phyloP scores from a whole-genome alignment of 192 early-diverging fungal genomes.

The Martensiomyces pterosporus region DNA sequence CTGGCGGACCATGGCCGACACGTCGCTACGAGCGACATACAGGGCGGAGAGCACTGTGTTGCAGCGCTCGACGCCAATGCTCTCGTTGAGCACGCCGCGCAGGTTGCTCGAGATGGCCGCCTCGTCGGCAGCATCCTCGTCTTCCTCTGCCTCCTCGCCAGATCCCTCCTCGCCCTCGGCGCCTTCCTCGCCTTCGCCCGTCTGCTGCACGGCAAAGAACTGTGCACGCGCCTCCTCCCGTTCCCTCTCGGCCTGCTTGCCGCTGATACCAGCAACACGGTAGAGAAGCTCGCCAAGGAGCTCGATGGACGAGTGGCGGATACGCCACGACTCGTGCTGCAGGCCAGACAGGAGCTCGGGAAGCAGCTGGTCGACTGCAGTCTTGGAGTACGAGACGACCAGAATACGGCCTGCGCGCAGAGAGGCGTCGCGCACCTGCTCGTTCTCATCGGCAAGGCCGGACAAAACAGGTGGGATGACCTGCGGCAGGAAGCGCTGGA shows the following conservation, averaged over 20 bases:
- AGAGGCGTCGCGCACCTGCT: conserved; percentile 88
- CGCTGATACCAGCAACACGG: conserved; percentile 81
- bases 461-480: conserved; percentile 85
- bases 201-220: conserved; percentile 38
- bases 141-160: conserved; percentile 7
- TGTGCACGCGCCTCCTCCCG: conserved; percentile 40
- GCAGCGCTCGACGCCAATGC: conserved; percentile 84
- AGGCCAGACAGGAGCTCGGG: conserved; percentile 87
- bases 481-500: conserved; percentile 83
- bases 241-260: conserved; percentile 54
- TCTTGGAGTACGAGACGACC: conserved; percentile 83
- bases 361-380: conserved; percentile 82
- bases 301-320: conserved; percentile 90
- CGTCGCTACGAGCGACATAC: conserved; percentile 89
- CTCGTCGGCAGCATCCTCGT: conserved; percentile 32
- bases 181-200: conserved; percentile 45
- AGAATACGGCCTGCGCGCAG: conserved; percentile 91
- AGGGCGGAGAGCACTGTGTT: conserved; percentile 81
- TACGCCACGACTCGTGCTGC: conserved; percentile 93
- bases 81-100: conserved; percentile 57
- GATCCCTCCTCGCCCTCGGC: conserved; percentile 24
- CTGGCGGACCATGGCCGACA: conserved; percentile 78
- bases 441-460: conserved; percentile 93
- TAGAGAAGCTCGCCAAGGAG: conserved; percentile 93
- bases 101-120: conserved; percentile 30